phyloP scores from a whole-genome alignment of 306 rosid species.

The Vigna angularis region DNA sequence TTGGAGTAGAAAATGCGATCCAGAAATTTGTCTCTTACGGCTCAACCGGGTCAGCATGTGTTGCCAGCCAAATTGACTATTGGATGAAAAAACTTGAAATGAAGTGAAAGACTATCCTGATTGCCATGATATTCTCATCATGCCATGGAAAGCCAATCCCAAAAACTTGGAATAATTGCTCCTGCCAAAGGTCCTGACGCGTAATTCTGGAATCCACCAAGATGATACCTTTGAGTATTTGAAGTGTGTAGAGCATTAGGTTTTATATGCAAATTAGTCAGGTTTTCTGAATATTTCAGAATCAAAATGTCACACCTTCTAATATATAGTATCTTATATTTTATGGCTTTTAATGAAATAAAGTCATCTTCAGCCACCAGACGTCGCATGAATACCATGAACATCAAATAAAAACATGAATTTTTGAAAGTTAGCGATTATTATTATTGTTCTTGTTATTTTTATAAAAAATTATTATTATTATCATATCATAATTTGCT shows the following conservation, averaged over 20 bases:
- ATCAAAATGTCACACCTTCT: conserved; percentile 7
- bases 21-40: conserved; percentile 89
- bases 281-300: conserved; percentile 27
- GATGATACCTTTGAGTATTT: conserved; percentile 11
- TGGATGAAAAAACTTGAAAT: conserved; percentile 75
- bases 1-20: conserved; percentile 85
- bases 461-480: no score
- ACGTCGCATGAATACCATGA: no score
- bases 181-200: background rate
- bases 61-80: conserved; percentile 68
- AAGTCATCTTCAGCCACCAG: background rate
- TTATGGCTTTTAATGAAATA: background rate
- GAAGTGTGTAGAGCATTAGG: background rate
- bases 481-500: no score
- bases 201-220: conserved; percentile 23
- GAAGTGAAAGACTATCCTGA: conserved; percentile 29
- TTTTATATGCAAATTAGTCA: conserved; percentile 8
- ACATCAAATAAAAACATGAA: no score
- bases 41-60: conserved; percentile 89
- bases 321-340: conserved; percentile 26
- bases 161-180: conserved; percentile 10
- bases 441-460: no score
- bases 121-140: conserved; percentile 21
- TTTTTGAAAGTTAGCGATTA: no score
- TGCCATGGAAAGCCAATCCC: background rate